Percentiles rank a stretch among this genome's conserved stretches.
Conservation (phyloP, 2,329 filamentous ascomycete species). For the Zalaria obscura region DNA sequence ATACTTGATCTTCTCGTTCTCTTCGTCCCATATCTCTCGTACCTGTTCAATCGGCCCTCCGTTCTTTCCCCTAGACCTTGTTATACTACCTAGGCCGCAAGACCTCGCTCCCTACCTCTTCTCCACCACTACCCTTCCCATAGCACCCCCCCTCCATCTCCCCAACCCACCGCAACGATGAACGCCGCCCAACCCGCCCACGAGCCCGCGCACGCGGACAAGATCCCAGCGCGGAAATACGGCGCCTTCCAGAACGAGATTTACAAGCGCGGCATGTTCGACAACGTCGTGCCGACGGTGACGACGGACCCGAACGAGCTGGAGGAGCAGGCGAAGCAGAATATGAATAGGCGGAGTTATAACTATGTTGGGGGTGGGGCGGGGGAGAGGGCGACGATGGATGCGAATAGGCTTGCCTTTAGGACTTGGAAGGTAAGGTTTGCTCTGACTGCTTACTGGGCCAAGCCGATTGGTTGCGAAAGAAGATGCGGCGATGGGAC, state of each 20-base stretch:
- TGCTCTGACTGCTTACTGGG: neutral
- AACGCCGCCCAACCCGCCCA: neutral
- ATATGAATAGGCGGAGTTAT: conserved; percentile 35
- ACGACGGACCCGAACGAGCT: conserved; percentile 46
- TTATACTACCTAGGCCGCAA: too few species aligned
- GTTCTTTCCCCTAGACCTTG: too few species aligned
- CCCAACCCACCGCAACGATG: neutral
- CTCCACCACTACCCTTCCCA: too few species aligned
- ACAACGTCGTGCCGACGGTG: conserved; percentile 33
- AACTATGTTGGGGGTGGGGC: conserved; percentile 51
- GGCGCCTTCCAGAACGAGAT: conserved; percentile 33
- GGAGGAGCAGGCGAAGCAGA: conserved; percentile 38
- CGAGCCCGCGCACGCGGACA: neutral
- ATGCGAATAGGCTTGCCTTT: conserved; percentile 45
- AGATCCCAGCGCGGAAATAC: conserved; percentile 16
- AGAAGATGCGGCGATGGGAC: neutral
- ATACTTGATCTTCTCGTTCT: too few species aligned
- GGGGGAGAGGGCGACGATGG: conserved; percentile 46
- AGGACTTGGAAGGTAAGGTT: conserved; percentile 30
- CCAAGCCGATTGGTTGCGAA: neutral
- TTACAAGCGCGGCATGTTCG: conserved; percentile 38
- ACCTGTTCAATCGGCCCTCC: too few species aligned
- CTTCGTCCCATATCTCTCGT: too few species aligned
- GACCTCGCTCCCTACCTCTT: neutral
- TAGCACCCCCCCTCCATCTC: too few species aligned